These are phyloP conservation scores for Tanacetum coccineum DNA, from an alignment of 129 eudicot genomes.

Conservation along the genomic window DNA sequence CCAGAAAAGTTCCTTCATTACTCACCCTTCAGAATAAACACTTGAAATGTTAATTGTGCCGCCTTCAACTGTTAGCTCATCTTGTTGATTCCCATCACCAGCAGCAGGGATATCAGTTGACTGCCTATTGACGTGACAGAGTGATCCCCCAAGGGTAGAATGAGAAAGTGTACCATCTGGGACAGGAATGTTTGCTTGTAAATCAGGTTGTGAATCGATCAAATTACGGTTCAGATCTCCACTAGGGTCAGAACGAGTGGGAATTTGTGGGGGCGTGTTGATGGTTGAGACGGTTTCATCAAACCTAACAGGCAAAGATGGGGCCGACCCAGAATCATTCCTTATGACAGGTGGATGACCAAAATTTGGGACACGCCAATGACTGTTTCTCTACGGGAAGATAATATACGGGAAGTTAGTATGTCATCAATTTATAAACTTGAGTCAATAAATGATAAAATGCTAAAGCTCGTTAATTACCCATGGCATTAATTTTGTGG, in stretches of 20 bases:
- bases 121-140: conserved; percentile 38
- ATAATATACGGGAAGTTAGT: neutral
- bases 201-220: conserved; percentile 56
- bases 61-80: conserved; percentile 76
- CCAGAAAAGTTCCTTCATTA: conserved; percentile 14
- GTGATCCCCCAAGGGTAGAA: conserved; percentile 36
- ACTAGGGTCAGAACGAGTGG: conserved; percentile 44
- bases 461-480: conserved; percentile 28
- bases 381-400: conserved; percentile 80
- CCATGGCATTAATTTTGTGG: conserved; percentile 97
- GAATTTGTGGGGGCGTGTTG: conserved; percentile 44
- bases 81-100: conserved; percentile 48
- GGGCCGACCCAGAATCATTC: conserved; percentile 45
- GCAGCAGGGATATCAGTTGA: conserved; percentile 41
- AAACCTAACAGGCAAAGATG: conserved; percentile 50
- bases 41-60: conserved; percentile 92
- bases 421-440: neutral
- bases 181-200: conserved; percentile 46
- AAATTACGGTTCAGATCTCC: conserved; percentile 47
- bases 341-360: conserved; percentile 60
- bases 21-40: conserved; percentile 84
- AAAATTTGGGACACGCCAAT: conserved; percentile 78
- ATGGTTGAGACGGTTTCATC: conserved; percentile 56
- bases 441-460: neutral
- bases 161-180: conserved; percentile 51